Evolutionary conservation across 768 basidiomycete genomes (phyloP).

Genomic region (Porphyrellus cyaneotinctus): DNA sequence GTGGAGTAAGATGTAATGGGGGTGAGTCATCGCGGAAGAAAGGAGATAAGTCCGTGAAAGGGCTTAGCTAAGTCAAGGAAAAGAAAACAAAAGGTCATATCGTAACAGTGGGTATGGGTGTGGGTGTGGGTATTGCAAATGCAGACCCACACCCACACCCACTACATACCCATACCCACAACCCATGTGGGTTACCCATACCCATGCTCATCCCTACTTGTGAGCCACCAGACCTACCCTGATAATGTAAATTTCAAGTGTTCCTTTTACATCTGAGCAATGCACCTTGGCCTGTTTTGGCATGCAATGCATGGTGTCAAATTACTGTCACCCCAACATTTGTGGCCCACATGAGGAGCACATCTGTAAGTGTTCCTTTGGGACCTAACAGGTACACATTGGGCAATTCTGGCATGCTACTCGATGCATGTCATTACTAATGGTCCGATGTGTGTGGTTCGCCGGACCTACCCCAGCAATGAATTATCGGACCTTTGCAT

Average conservation of each 20-base stretch:
- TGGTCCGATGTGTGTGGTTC: no score
- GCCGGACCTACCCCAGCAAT: no score
- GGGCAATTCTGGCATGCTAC: no score
- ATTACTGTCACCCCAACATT: neutral
- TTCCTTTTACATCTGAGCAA: neutral
- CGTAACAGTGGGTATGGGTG: neutral
- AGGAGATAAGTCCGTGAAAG: no score
- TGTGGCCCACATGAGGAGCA: neutral
- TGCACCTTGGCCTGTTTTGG: neutral
- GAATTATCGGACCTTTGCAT: no score
- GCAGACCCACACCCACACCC: neutral
- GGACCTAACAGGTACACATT: no score
- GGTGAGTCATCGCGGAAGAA: no score
- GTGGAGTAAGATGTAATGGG: no score
- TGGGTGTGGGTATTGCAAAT: neutral
- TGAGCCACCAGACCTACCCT: neutral
- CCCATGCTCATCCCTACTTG: neutral
- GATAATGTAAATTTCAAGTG: neutral
- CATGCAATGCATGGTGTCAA: neutral
- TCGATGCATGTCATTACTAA: no score
- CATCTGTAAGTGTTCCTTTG: neutral
- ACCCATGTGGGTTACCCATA: neutral
- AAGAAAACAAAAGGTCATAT: neutral
- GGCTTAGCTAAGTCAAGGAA: no score
- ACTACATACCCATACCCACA: neutral